Evolutionary conservation across 768 basidiomycete genomes (phyloP).

Genomic region (Pseudohyphozyma bogoriensis): DNA sequence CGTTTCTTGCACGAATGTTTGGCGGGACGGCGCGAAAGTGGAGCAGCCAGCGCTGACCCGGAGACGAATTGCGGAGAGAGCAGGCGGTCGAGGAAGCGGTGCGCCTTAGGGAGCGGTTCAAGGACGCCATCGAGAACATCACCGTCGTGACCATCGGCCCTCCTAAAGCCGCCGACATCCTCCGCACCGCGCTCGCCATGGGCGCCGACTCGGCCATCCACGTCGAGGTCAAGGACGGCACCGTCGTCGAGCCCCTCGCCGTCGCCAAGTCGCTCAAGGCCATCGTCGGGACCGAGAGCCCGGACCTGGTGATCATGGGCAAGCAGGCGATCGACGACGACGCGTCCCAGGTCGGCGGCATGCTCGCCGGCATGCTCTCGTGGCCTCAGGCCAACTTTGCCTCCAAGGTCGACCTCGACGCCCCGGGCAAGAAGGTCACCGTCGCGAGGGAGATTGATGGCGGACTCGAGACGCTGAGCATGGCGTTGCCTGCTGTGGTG

Average conservation of each 20-base stretch:
- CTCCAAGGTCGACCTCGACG: constrained; percentile 58
- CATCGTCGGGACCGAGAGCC: constrained; percentile 50
- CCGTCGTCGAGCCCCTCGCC: constrained; percentile 73
- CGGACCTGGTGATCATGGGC: constrained; percentile 87
- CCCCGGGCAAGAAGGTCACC: constrained; percentile 54
- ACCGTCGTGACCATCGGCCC: constrained; percentile 92
- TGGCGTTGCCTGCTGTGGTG: constrained; percentile 68
- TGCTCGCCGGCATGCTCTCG: constrained; percentile 82
- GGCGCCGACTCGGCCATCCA: constrained; percentile 90
- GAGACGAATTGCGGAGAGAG: background rate
- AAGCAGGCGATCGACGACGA: constrained; percentile 99
- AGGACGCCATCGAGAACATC: constrained; percentile 68
- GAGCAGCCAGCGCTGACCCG: background rate
- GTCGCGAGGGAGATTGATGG: constrained; percentile 92
- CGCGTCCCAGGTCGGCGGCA: constrained; percentile 87
- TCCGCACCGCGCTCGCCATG: constrained; percentile 95
- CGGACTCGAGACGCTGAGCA: constrained; percentile 71
- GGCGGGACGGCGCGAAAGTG: no score
- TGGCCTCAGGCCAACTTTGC: constrained; percentile 96
- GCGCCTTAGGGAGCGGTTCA: constrained; percentile 74
- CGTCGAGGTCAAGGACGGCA: constrained; percentile 58
- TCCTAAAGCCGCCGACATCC: constrained; percentile 73
- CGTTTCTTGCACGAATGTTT: background rate
- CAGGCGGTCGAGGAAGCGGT: constrained; percentile 97
- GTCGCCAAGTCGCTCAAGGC: constrained; percentile 77